A percentile compares a stretch with the other conserved stretches of the same genome.
phyloP scores from a whole-genome alignment of 1,284 basidiomycete species.

The Trichosporon coremiiforme region DNA sequence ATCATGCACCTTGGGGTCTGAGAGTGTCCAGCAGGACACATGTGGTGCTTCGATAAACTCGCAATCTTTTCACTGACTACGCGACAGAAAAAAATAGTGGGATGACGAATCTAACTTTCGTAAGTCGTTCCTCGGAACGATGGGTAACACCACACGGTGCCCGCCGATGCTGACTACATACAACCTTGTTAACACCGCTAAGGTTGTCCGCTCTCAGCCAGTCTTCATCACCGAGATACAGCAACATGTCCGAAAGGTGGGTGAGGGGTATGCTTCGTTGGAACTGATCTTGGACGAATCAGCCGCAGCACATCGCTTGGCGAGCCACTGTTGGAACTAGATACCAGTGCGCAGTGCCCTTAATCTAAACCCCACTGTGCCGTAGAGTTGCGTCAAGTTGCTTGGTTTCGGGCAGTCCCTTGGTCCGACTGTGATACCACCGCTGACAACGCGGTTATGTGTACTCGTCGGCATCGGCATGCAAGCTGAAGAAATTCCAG shows the following conservation, averaged over 20 bases:
- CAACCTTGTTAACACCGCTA: not conserved
- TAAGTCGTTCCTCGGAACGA: not conserved
- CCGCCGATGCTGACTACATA: not conserved
- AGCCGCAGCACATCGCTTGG: not conserved
- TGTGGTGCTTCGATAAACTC: not conserved
- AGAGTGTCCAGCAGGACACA: not conserved
- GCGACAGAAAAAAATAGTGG: not conserved
- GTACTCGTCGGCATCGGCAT: not conserved
- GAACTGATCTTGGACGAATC: not conserved
- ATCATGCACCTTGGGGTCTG: not conserved
- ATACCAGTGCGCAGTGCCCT: not conserved
- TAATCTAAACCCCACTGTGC: slow-evolving; percentile 7
- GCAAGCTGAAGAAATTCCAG: not conserved
- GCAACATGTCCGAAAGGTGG: not conserved
- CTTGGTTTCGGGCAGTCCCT: not conserved
- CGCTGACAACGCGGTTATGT: not conserved
- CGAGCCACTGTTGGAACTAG: not conserved
- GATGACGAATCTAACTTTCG: not conserved
- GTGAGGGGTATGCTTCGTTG: not conserved
- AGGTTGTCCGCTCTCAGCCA: not conserved
- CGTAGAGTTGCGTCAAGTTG: not conserved
- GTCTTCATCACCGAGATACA: not conserved
- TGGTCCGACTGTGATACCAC: not conserved
- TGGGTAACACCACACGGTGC: not conserved
- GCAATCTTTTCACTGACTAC: not conserved